Conservation (phyloP, 495 filamentous ascomycete species). For the Massariosphaeria phaeospora region DNA sequence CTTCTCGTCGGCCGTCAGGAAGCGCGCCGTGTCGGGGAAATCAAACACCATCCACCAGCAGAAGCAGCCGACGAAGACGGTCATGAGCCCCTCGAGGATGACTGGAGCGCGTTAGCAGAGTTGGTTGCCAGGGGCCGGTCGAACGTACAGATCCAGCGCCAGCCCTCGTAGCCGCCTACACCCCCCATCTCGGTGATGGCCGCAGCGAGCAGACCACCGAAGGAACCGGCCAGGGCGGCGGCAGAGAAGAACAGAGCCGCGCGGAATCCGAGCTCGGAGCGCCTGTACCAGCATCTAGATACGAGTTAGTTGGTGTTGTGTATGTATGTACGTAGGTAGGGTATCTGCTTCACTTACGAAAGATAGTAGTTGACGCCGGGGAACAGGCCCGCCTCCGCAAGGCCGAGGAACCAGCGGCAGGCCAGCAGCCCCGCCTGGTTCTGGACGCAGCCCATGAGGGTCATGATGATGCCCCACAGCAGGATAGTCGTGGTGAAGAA, state of each 20-base stretch:
- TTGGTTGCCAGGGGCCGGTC: background rate
- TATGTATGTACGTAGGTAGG: background rate
- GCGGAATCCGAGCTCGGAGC: slow-evolving; percentile 70
- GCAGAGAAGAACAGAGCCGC: slow-evolving; percentile 89
- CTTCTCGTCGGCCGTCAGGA: slow-evolving; percentile 68
- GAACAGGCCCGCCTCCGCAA: slow-evolving; percentile 82
- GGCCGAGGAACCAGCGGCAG: slow-evolving; percentile 78
- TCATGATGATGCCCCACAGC: slow-evolving; percentile 71
- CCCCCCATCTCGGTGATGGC: slow-evolving; percentile 72
- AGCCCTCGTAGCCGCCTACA: slow-evolving; percentile 60
- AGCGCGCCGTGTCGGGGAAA: slow-evolving; percentile 78
- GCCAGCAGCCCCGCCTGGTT: slow-evolving; percentile 77
- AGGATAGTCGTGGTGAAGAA: slow-evolving; percentile 54
- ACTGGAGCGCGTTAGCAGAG: slow-evolving; percentile 36
- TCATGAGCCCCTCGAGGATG: slow-evolving; percentile 67
- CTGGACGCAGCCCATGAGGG: slow-evolving; percentile 72
- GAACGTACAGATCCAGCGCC: slow-evolving; percentile 69
- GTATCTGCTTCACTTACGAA: slow-evolving; percentile 39
- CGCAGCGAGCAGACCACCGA: slow-evolving; percentile 76
- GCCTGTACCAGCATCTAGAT: slow-evolving; percentile 72
- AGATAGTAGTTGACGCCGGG: slow-evolving; percentile 86
- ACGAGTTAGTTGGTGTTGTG: too few species aligned
- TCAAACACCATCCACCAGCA: slow-evolving; percentile 89
- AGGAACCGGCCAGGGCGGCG: slow-evolving; percentile 77
- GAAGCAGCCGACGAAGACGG: slow-evolving; percentile 63